Conservation (phyloP, 768 basidiomycete genomes). For the Pleurotus giganteus region DNA sequence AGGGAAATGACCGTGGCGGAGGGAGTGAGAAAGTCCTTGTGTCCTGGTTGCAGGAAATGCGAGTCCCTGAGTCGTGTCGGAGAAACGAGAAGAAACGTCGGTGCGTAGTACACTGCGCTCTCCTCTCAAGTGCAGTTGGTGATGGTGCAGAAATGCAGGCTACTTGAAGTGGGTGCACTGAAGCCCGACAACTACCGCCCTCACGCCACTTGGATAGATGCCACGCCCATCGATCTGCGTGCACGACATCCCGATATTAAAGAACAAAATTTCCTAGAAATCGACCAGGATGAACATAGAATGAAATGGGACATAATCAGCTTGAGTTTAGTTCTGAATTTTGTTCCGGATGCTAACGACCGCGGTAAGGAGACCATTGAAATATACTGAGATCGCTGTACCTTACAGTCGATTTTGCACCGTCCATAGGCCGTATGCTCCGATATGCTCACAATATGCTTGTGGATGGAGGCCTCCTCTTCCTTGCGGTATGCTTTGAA, state of each 20-base stretch:
- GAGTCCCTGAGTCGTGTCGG: slow-evolving; percentile 26
- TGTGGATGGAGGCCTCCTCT: slow-evolving; percentile 53
- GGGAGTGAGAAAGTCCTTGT: slow-evolving; percentile 84
- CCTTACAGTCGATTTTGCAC: slow-evolving; percentile 7
- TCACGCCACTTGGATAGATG: slow-evolving; percentile 69
- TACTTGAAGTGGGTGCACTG: slow-evolving; percentile 89
- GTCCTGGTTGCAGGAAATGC: slow-evolving; percentile 65
- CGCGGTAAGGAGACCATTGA: slow-evolving; percentile 54
- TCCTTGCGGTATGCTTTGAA: slow-evolving; percentile 58
- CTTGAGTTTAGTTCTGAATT: slow-evolving; percentile 88
- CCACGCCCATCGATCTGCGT: slow-evolving; percentile 77
- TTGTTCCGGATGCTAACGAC: slow-evolving; percentile 71
- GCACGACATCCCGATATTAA: slow-evolving; percentile 78
- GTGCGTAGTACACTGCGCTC: slow-evolving; percentile 25
- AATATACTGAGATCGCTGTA: neutral
- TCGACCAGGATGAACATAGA: slow-evolving; percentile 49
- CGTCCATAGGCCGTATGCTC: slow-evolving; percentile 78
- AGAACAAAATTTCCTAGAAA: slow-evolving; percentile 83
- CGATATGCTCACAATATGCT: slow-evolving; percentile 57
- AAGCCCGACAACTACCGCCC: slow-evolving; percentile 76
- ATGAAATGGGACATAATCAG: slow-evolving; percentile 77
- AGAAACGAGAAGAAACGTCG: slow-evolving; percentile 29
- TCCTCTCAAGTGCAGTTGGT: neutral
- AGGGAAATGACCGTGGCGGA: slow-evolving; percentile 79
- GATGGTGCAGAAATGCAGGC: slow-evolving; percentile 36